Evolutionary conservation across 1,284 basidiomycete genomes (phyloP).

Genomic region (Cutaneotrichosporon arboriforme): DNA sequence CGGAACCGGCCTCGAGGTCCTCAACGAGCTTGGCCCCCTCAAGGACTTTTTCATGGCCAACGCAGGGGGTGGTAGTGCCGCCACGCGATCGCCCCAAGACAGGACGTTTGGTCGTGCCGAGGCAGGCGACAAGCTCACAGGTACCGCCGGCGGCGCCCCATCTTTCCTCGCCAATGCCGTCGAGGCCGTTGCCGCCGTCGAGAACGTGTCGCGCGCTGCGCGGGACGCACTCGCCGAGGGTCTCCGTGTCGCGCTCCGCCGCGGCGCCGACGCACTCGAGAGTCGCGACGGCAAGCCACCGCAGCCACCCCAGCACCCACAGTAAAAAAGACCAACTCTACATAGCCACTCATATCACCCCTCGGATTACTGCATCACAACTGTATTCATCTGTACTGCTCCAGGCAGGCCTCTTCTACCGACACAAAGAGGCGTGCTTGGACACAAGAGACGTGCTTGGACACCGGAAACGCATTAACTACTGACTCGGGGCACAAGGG

Average conservation of each 20-base stretch:
- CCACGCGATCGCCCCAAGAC: slow-evolving; percentile 1
- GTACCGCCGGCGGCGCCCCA: slow-evolving; percentile 6
- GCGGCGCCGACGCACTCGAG: slow-evolving; percentile 16
- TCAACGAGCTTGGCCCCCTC: slow-evolving; percentile 78
- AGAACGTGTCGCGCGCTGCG: slow-evolving; percentile 1
- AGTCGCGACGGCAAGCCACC: neutral
- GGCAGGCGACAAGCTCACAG: slow-evolving; percentile 14
- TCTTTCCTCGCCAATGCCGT: slow-evolving; percentile 11
- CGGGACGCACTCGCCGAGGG: neutral
- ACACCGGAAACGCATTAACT: neutral
- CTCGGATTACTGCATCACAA: neutral
- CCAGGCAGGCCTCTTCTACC: neutral
- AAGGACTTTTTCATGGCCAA: slow-evolving; percentile 77
- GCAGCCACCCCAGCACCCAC: neutral
- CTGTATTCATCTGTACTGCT: slow-evolving; percentile 5
- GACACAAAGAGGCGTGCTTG: too few species aligned
- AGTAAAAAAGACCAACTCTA: neutral
- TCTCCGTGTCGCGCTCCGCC: slow-evolving; percentile 12
- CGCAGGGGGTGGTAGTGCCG: slow-evolving; percentile 54
- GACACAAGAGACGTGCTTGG: neutral
- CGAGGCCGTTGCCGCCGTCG: slow-evolving; percentile 7
- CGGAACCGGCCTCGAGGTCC: slow-evolving; percentile 76
- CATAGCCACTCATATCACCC: neutral
- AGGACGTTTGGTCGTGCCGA: slow-evolving; percentile 23
- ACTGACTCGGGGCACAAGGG: too few species aligned